Evolutionary conservation across 192 early-diverging fungal genomes (phyloP).

Genomic region (Blastocladiella britannica): DNA sequence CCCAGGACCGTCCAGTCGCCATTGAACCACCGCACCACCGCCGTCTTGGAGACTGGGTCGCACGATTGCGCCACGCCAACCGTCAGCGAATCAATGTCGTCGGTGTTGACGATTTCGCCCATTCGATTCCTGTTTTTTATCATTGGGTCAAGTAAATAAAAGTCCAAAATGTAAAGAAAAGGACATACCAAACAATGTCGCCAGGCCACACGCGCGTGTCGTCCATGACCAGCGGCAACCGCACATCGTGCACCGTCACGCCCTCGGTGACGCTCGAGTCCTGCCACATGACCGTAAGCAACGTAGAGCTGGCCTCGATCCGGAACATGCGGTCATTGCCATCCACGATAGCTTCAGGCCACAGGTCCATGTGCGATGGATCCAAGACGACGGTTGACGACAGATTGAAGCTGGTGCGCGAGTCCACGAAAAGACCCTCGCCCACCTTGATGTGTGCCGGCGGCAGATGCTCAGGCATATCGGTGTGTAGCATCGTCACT

Average conservation of each 20-base stretch:
- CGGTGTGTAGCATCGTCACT: too few relatives aligned
- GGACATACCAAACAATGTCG: conserved; percentile 18
- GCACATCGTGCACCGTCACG: conserved; percentile 7
- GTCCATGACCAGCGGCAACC: conserved; percentile 18
- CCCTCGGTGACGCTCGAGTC: conserved; percentile 10
- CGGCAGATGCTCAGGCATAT: too few relatives aligned
- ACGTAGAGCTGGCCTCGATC: conserved; percentile 13
- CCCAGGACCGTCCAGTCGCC: conserved; percentile 14
- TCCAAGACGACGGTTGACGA: neutral
- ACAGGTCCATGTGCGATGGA: neutral
- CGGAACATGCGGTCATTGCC: conserved; percentile 1
- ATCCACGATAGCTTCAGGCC: neutral
- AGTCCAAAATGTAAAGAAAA: too few relatives aligned
- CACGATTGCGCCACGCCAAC: conserved; percentile 19
- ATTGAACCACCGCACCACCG: conserved; percentile 18
- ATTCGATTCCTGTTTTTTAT: too few relatives aligned
- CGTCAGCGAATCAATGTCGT: conserved; percentile 13
- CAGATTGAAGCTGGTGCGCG: neutral
- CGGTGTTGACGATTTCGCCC: conserved; percentile 10
- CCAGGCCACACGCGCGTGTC: conserved; percentile 22
- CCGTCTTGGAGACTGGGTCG: conserved; percentile 11
- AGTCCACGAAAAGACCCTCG: neutral
- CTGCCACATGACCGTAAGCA: conserved; percentile 17
- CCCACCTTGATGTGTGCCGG: neutral
- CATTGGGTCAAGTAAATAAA: too few relatives aligned